Conservation (phyloP, 768 basidiomycete genomes). For the Mrakia gelida region DNA sequence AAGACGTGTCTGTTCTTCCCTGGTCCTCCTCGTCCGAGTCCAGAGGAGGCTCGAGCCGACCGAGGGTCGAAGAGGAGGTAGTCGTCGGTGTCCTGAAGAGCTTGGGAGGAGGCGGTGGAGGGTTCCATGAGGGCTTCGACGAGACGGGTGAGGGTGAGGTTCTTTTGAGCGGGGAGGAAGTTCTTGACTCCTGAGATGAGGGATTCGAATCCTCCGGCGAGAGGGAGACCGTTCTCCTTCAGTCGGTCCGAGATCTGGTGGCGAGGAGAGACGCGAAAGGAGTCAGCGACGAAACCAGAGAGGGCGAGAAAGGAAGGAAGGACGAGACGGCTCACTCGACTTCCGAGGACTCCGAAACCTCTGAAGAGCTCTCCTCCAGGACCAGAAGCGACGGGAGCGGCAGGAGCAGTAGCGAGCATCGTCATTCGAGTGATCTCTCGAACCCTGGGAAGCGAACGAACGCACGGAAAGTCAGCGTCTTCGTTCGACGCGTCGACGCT, state of each 20-base stretch:
- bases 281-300: background rate
- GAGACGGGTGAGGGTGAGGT: constrained; percentile 84
- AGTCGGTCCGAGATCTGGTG: constrained; percentile 80
- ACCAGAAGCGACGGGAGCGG: constrained; percentile 54
- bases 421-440: constrained; percentile 92
- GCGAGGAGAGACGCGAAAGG: constrained; percentile 18
- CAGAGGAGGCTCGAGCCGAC: constrained; percentile 53
- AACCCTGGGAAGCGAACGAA: constrained; percentile 48
- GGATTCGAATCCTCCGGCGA: constrained; percentile 66
- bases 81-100: constrained; percentile 92
- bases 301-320: background rate
- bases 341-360: constrained; percentile 88
- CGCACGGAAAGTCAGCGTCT: background rate
- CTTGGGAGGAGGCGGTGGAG: constrained; percentile 85
- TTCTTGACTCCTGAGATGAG: constrained; percentile 97
- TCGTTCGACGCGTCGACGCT: background rate
- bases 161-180: constrained; percentile 86
- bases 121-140: constrained; percentile 98
- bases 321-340: constrained; percentile 56
- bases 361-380: constrained; percentile 85
- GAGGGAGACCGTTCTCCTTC: constrained; percentile 71
- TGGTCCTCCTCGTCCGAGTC: constrained; percentile 50
- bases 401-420: constrained; percentile 58
- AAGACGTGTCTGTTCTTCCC: constrained; percentile 57
- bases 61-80: constrained; percentile 91